These are phyloP conservation scores for Calonectria hongkongensis DNA, from an alignment of 2,329 filamentous ascomycete genomes.

Conservation along the genomic window DNA sequence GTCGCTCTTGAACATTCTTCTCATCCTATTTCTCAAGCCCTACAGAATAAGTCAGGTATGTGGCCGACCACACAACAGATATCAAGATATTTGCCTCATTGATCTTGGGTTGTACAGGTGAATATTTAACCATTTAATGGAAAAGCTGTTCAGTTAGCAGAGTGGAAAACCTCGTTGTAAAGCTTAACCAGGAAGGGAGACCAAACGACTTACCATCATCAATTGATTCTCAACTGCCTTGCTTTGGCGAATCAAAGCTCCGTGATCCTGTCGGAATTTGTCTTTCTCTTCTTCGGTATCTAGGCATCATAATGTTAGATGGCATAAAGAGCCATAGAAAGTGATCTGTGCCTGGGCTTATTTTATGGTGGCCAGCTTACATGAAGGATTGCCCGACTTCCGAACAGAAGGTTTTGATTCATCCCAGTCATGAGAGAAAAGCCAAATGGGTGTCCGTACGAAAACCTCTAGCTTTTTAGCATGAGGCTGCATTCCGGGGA, in stretches of 20 bases:
- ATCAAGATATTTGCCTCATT: background rate
- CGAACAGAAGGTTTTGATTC: background rate
- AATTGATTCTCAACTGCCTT: background rate
- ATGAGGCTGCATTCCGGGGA: conserved; percentile 33
- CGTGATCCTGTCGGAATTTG: background rate
- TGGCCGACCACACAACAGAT: background rate
- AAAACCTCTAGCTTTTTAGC: conserved; percentile 30
- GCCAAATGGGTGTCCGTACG: conserved; percentile 14
- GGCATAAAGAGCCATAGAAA: no score
- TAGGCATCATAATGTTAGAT: background rate
- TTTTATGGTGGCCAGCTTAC: no score
- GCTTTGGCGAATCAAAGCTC: background rate
- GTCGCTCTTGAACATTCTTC: background rate
- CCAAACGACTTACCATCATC: background rate
- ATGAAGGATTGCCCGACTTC: no score
- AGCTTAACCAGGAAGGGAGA: no score
- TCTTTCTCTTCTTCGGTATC: background rate
- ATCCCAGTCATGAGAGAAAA: background rate
- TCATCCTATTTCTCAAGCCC: background rate
- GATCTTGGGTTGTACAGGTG: background rate
- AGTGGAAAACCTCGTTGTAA: no score
- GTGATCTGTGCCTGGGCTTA: no score
- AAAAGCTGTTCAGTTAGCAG: background rate
- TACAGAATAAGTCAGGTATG: background rate
- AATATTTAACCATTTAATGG: conserved; percentile 1